Percentiles rank a stretch among this genome's conserved stretches.
These are phyloP conservation scores for Paracorniculantispora psalliotae DNA, from an alignment of 2,329 filamentous ascomycete species.

Conservation along the genomic window DNA sequence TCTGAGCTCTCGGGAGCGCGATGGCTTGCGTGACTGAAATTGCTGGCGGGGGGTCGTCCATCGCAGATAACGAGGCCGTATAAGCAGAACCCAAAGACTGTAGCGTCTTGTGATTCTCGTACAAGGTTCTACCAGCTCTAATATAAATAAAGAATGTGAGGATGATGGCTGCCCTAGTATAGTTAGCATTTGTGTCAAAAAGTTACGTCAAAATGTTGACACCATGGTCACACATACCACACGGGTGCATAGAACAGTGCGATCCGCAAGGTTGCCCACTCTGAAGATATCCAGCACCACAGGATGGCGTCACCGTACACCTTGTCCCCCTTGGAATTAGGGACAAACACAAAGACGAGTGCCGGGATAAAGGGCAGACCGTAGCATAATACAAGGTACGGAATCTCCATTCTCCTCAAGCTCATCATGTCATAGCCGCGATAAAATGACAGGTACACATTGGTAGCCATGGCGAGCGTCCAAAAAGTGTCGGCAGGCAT, in stretches of 20 bases:
- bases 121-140: conserved; percentile 60
- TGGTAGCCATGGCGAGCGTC: conserved; percentile 77
- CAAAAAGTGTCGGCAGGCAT: conserved; percentile 71
- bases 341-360: conserved; percentile 61
- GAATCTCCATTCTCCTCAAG: conserved; percentile 63
- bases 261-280: conserved; percentile 68
- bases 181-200: neutral
- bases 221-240: conserved; percentile 54
- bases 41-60: conserved; percentile 19
- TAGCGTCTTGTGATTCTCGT: conserved; percentile 59
- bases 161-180: conserved; percentile 51
- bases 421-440: conserved; percentile 61
- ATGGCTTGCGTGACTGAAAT: conserved; percentile 26
- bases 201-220: neutral
- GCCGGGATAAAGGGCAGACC: conserved; percentile 68
- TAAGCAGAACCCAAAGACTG: conserved; percentile 47
- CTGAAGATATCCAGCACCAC: conserved; percentile 72
- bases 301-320: conserved; percentile 71
- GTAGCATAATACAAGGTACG: conserved; percentile 66
- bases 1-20: neutral
- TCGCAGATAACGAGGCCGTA: conserved; percentile 35
- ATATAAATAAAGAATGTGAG: conserved; percentile 62
- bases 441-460: conserved; percentile 82
- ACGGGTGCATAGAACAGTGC: conserved; percentile 69
- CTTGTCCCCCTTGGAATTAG: conserved; percentile 42